A percentile compares a stretch with the other conserved stretches of the same genome.
These are phyloP conservation scores for Sisymbrium irio DNA, from an alignment of 345 rosid genomes.

Conservation along the genomic window DNA sequence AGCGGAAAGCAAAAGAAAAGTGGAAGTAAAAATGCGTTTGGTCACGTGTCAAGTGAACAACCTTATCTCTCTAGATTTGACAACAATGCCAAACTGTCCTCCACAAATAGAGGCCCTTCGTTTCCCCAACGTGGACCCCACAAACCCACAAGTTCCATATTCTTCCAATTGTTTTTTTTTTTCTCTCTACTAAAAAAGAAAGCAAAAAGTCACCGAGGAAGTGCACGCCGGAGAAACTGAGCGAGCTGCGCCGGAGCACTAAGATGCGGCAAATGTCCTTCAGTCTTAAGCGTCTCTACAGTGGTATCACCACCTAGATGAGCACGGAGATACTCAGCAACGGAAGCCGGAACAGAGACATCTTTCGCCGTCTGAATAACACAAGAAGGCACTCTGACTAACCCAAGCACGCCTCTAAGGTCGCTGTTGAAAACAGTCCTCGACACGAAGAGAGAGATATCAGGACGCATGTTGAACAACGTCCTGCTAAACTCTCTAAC, in stretches of 20 bases:
- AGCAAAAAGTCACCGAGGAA: constrained; percentile 42
- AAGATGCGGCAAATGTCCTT: constrained; percentile 86
- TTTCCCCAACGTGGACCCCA: constrained; percentile 36
- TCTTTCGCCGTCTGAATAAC: constrained; percentile 70
- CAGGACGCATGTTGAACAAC: constrained; percentile 87
- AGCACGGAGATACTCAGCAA: constrained; percentile 55
- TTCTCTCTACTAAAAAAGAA: neutral
- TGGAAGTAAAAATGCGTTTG: neutral
- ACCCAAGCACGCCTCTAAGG: constrained; percentile 62
- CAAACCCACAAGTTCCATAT: constrained; percentile 20
- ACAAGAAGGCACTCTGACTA: constrained; percentile 61
- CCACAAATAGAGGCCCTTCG: constrained; percentile 36
- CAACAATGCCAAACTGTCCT: constrained; percentile 24
- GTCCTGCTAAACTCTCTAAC: constrained; percentile 85
- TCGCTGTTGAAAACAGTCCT: constrained; percentile 69
- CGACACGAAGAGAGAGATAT: constrained; percentile 61
- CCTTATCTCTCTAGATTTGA: constrained; percentile 44
- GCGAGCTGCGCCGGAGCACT: constrained; percentile 67
- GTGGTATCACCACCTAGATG: constrained; percentile 71
- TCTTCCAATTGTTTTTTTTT: constrained; percentile 14
- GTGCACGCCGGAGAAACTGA: constrained; percentile 64
- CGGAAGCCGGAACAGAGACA: constrained; percentile 61
- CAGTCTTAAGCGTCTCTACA: constrained; percentile 59
- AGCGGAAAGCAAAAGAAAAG: neutral
- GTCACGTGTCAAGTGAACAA: constrained; percentile 47